A percentile compares a stretch with the other conserved stretches of the same genome.
Evolutionary conservation across 1,139 yeast species (phyloP).

Genomic region (Sugiyamaella sp.): DNA sequence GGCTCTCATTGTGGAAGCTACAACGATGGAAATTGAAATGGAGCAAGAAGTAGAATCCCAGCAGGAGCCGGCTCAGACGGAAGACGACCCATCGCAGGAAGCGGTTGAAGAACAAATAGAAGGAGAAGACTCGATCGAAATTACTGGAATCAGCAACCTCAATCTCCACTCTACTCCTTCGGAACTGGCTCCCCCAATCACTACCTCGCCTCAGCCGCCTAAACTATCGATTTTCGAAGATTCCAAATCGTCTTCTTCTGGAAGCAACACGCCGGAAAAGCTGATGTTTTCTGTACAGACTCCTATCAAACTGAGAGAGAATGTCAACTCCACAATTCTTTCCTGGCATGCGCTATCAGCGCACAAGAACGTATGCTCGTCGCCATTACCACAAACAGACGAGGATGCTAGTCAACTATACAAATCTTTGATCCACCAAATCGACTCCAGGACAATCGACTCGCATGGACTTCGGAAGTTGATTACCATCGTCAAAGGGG

Average conservation of each 20-base stretch:
- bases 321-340: slow-evolving; percentile 9
- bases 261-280: slow-evolving; percentile 9
- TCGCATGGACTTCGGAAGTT: slow-evolving; percentile 35
- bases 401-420: slow-evolving; percentile 33
- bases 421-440: slow-evolving; percentile 28
- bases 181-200: neutral
- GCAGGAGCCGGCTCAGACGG: too few species aligned
- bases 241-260: slow-evolving; percentile 18
- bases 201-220: slow-evolving; percentile 13
- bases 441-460: slow-evolving; percentile 29
- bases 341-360: slow-evolving; percentile 30
- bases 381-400: slow-evolving; percentile 32
- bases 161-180: neutral
- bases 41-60: too few species aligned
- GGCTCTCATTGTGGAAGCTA: neutral
- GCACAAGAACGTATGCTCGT: slow-evolving; percentile 30
- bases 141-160: slow-evolving; percentile 5
- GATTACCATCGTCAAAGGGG: slow-evolving; percentile 31
- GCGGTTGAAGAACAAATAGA: neutral
- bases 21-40: neutral
- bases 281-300: slow-evolving; percentile 3
- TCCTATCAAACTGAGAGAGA: slow-evolving; percentile 21
- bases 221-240: slow-evolving; percentile 27
- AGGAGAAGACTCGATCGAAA: slow-evolving; percentile 4
- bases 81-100: too few species aligned